phyloP scores from a whole-genome alignment of 176 grass and related monocot genomes.

The Carex littledalei region DNA sequence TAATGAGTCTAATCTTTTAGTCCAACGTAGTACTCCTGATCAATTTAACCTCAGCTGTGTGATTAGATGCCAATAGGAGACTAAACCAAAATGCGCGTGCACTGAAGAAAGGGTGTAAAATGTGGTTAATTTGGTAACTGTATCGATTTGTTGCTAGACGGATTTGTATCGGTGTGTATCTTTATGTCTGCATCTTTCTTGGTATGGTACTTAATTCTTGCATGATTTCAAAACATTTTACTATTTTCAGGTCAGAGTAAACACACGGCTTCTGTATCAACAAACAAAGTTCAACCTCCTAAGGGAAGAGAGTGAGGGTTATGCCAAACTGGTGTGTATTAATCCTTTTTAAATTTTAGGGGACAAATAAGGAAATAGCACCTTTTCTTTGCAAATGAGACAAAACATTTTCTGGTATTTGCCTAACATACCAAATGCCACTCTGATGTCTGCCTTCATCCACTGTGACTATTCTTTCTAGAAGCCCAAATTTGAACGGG shows the following conservation, averaged over 20 bases:
- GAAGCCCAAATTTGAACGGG: not conserved
- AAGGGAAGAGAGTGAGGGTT: conserved; percentile 97
- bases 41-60: not conserved
- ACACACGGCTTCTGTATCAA: conserved; percentile 96
- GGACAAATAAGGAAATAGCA: not conserved
- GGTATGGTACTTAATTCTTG: not conserved
- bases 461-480: not conserved
- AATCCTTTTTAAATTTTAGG: conserved; percentile 10
- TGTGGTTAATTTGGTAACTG: not conserved
- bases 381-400: not conserved
- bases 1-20: not conserved
- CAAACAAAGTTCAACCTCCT: conserved; percentile 99
- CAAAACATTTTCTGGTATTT: not conserved
- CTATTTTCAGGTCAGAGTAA: conserved; percentile 87
- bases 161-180: not conserved
- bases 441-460: not conserved
- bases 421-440: not conserved
- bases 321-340: conserved; percentile 79
- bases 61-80: not conserved
- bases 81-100: not conserved
- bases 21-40: not conserved
- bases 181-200: not conserved
- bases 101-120: not conserved
- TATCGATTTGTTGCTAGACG: not conserved
- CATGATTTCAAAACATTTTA: conserved; percentile 18